Conservation (phyloP, 257 asterid genomes). For the Anisodus tanguticus region DNA sequence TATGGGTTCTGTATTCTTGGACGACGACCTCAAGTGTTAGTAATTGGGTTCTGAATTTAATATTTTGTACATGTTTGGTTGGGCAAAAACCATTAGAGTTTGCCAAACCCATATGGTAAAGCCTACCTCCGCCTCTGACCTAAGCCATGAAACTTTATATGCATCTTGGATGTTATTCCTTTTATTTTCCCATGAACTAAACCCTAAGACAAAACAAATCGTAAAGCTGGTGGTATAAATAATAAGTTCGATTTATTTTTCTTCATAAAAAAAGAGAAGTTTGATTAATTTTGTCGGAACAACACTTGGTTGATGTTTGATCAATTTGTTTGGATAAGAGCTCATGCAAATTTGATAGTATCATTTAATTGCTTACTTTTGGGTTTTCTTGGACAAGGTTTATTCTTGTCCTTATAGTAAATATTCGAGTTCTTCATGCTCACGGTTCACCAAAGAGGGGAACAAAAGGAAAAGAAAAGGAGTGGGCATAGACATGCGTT, state of each 20-base stretch:
- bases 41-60: too few species aligned
- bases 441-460: neutral
- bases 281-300: neutral
- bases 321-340: constrained; percentile 2
- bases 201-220: neutral
- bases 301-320: neutral
- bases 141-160: neutral
- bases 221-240: neutral
- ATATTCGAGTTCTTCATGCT: neutral
- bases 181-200: neutral
- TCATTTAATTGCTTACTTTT: neutral
- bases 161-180: neutral
- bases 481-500: neutral
- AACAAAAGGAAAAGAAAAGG: neutral
- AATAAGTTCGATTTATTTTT: neutral
- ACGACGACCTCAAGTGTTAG: too few species aligned
- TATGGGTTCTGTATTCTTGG: neutral
- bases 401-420: neutral
- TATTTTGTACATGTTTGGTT: too few species aligned
- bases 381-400: neutral
- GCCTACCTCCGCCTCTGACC: neutral
- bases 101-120: neutral
- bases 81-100: neutral
- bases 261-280: neutral
- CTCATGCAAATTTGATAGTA: neutral